Conservation (phyloP, 2,329 filamentous ascomycete genomes). For the Microdochium trichocladiopsis region DNA sequence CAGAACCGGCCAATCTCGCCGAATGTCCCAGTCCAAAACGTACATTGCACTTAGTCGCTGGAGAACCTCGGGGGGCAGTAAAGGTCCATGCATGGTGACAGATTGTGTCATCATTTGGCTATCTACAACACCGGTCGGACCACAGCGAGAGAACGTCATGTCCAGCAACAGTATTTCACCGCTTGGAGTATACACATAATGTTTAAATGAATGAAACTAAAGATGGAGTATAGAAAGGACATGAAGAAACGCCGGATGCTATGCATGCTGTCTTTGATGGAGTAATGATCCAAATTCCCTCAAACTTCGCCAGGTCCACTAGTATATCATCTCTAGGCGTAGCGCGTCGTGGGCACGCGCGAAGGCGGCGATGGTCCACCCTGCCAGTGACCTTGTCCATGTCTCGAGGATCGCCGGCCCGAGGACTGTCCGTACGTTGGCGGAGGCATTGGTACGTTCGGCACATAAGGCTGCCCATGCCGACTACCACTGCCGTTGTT, state of each 20-base stretch:
- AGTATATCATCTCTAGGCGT: conserved; percentile 5
- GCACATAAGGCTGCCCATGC: conserved; percentile 6
- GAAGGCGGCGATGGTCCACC: conserved; percentile 8
- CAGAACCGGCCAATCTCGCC: too few species aligned
- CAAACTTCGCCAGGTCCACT: too few species aligned
- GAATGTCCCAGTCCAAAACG: too few species aligned
- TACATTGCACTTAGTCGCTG: too few species aligned
- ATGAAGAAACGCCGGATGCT: not conserved
- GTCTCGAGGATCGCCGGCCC: not conserved
- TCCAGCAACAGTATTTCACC: not conserved
- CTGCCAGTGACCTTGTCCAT: conserved; percentile 7
- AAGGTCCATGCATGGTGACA: not conserved
- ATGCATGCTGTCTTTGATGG: not conserved
- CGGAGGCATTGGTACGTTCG: conserved; percentile 7
- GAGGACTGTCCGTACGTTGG: conserved; percentile 1
- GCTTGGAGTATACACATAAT: not conserved
- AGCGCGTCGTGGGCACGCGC: conserved; percentile 9
- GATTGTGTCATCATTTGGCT: not conserved
- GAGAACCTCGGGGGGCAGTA: too few species aligned
- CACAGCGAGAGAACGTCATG: not conserved
- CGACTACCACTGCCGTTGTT: conserved; percentile 9
- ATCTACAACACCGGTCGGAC: not conserved
- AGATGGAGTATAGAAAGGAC: not conserved
- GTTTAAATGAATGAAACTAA: not conserved
- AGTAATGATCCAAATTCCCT: not conserved